Base-by-base conservation (phyloP, 495 filamentous ascomycete species). In the Gamarada debralockiae region DNA sequence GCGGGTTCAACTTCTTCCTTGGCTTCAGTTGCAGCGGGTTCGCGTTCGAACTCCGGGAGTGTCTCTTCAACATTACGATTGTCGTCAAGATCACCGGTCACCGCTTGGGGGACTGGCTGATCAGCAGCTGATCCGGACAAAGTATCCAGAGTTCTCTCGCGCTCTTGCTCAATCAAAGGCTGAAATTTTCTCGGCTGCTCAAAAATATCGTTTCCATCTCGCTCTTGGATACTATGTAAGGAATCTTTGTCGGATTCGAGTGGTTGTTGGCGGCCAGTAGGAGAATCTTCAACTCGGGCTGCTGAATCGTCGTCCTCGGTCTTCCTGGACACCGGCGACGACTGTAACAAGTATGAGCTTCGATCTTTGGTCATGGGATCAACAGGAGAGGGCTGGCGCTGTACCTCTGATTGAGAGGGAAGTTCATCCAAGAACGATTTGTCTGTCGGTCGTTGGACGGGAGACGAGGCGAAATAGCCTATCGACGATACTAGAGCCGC, bases 261-360 rank as follows among this genome's bases (percentile, higher is more conserved):
- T 13, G 44, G 38, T 27, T 37, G 42, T 36, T 39, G 33, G 17
- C 42, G 45, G 4, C 25, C 25, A 48, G 21, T 52, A 10, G 59
- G 51, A 4, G 55, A 58, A 5, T 46, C 48, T 3, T 41, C 8
- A 21, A 50, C 43, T 3, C 10, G 36, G 21, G 33, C 55, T 22
- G 48, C 40, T 38, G 56, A 43, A 25, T 62, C 48, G 17, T 44
- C 36, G 56, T 65, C 53, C 3, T 60, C 58, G 21, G 50, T 37
- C 18, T 54, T 49, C 20, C 43, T 59, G 13, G 66, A 54, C 34
- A 63, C 58, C 18, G 72, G 64, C 15, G 65, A 60, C 18, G 69
- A 67, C 41, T 65, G 58, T 22, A 56, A 56, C 3, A 62, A 47
- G 58, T 60, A 67, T 10, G 57, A 65, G 53, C 56, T 70, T 50